Conservation (phyloP, 1,284 basidiomycete genomes). For the Apiotrichum akiyoshidainum region DNA sequence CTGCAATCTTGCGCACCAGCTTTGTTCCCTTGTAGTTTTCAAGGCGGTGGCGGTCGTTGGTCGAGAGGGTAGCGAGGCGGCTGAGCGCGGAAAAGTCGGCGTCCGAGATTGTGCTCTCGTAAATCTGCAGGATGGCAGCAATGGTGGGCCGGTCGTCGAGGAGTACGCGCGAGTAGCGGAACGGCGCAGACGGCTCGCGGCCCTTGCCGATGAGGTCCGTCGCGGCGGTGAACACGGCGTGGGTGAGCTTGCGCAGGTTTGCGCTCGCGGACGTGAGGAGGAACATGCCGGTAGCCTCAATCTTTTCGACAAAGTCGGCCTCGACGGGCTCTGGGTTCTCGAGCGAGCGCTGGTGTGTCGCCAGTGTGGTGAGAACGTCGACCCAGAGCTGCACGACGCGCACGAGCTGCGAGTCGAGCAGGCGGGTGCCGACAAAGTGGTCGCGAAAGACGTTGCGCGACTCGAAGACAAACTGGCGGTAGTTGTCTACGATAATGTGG, state of each 20-base stretch:
- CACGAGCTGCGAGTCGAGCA: conserved; percentile 62
- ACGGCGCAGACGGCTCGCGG: conserved; percentile 40
- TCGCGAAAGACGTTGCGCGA: conserved; percentile 67
- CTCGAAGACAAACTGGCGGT: conserved; percentile 73
- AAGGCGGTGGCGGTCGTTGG: conserved; percentile 37
- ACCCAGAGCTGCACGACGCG: conserved; percentile 70
- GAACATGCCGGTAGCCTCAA: conserved; percentile 74
- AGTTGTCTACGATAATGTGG: conserved; percentile 64
- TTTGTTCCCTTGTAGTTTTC: conserved; percentile 30
- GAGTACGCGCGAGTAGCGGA: conserved; percentile 39
- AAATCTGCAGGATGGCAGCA: conserved; percentile 33
- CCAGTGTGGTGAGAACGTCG: conserved; percentile 69
- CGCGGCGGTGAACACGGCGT: conserved; percentile 32
- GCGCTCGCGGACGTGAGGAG: conserved; percentile 65
- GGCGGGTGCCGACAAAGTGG: conserved; percentile 59
- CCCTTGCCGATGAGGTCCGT: conserved; percentile 38
- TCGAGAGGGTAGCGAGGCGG: conserved; percentile 36
- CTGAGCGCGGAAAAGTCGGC: conserved; percentile 38
- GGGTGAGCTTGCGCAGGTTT: conserved; percentile 32
- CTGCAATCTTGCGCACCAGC: conserved; percentile 43
- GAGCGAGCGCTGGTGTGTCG: conserved; percentile 52
- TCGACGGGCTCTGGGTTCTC: conserved; percentile 31
- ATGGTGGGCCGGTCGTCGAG: conserved; percentile 24
- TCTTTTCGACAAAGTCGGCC: conserved; percentile 51
- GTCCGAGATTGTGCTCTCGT: conserved; percentile 32